Evolutionary conservation across 768 basidiomycete species (phyloP), one percentile per base, ranked within the genome.

Genomic region (Udeniomyces megalosporus): DNA sequence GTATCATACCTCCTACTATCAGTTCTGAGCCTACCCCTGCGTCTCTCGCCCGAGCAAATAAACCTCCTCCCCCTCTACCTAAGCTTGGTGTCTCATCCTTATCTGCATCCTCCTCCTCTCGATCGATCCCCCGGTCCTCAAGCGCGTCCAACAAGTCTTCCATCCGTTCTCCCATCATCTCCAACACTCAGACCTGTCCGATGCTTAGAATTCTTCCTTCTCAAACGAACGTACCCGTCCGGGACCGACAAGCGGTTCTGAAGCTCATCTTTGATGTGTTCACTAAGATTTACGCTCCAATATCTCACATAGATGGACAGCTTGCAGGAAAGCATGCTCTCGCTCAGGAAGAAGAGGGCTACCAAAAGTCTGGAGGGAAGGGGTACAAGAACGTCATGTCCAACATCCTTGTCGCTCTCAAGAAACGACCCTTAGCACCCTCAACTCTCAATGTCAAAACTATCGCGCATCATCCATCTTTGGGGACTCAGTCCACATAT

Each of bases 341-440:
- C 11, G 79, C 76, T 53, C 88, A 93, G 69, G 90, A 93, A 69
- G 80, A 81, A 35, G 84, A 88, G 63, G 78, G 89, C 0, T 90
- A 89, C 73, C 77, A 76, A 28, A 82, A 81, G 65, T 81, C 85
- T 0, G 84, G 78, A 57, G 88, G 86, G 72, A 71, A 80, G 51
- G 88, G 88, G 0, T 93, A 93, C 73, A 84, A 88, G 54, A 85
- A 85, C 75, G 87, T 79, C 8, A 74, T 80, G 46, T 81, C 81
- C 51, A 74, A 74, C 32, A 76, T 77, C 22, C 75, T 83, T 28
- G 78, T 80, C 15, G 66, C 78, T 20, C 70, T 83, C 22, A 82
- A 81, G 70, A 76, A 71, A 66, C 78, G 82, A 0, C 70, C 79
- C 0, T 69, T 75, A 7, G 88, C 89, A 2, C 78, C 78, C 28